Base-by-base conservation (phyloP, 2,329 filamentous ascomycete genomes). In the Sclerotiophoma versabilis region DNA sequence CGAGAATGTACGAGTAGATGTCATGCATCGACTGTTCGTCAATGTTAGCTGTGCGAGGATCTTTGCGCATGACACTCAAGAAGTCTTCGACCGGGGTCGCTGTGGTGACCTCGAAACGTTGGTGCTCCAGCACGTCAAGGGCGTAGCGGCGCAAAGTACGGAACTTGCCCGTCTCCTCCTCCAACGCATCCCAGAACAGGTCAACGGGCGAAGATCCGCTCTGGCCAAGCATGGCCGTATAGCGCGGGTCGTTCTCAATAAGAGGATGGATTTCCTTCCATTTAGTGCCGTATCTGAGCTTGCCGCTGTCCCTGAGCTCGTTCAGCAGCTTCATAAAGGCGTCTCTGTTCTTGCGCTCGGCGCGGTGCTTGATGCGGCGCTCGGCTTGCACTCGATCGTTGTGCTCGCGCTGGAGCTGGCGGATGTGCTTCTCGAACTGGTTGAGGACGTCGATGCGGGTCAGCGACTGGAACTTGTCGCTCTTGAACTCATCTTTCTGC, bases 361-460 rank as follows among this genome's bases (percentile, higher is more conserved):
- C 85, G 56, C 95, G 87, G 49, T 87, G 84, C 75, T 90, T 93
- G 65, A 84, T 84, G 57, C 88, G 88, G 79, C 96, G 96, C 68
- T 95, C 88, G 64, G 91, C 87, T 76, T 99, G 95, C 59, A 91
- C 89, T 41, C 88, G 85, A 72, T 97, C 92, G 76, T 98, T 98
- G 79, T 96, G 93, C 46, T 87, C 86, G 58, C 92, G 89, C 77
- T 99, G 95, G 61, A 98, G 83, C 53, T 88, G 84, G 77, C 96
- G 96, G 80, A 98, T 95, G 72, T 98, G 93, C 69, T 90, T 92
- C 78, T 98, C 92, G 76, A 98, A 99, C 56, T 90, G 90, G 69
- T 87, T 92, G 78, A 99, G 83, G 72, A 98, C 86, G 76, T 99
- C 95, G 77, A 91, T 89, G 73, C 92, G 92, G 78, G 83, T 92